Base-by-base conservation (phyloP, 768 basidiomycete species). In the Rhodotorula babjevae region DNA sequence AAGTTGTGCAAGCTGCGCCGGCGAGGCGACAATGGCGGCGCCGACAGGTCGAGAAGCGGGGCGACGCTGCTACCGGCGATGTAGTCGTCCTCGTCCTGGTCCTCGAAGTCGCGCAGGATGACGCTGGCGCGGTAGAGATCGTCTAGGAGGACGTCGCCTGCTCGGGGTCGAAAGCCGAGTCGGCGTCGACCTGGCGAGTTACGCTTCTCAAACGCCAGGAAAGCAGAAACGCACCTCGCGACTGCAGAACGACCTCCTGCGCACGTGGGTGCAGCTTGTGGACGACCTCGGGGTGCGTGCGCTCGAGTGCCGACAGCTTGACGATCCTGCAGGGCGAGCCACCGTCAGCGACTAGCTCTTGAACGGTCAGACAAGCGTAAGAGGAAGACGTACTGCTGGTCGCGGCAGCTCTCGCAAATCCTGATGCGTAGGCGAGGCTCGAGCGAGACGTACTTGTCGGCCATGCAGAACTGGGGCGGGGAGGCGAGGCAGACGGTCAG, bases 41-140 rank as follows among this genome's bases (percentile, higher is more conserved):
- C 16, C 33, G 56, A 57, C 15, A 5, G 15, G 2, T 18, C 56
- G 33, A n/a, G 21, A 19, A 14, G 31, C 21, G 19, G 14, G 33
- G 7, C 31, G 10, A 16, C 12, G 16, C 44, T 44, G 10, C n/a
- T 44, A 5, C 12, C 60, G 21, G 60, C 60, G 44, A 61, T 61
- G 29, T 44, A 44, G 42, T n/a, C 29, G 44, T 61, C 60, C 40
- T 61, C 60, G n/a, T 61, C 60, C 44, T 61, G 60, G 9, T 46
- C 60, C 12, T 61, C 60, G 8, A 61, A 27, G 44, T 47, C 27
- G n/a, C n/a, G 27, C 2, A 61, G 60, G 27, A 47, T 12, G 25
- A 15, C 44, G 0, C 27, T 27, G 7, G 40, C 11, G 6, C 16
- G 18, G 14, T 46, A 11, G 16, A 47, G 60, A 6, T 61, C 60